Base-by-base conservation (phyloP, 306 rosid species). In the Rosa persica region DNA sequence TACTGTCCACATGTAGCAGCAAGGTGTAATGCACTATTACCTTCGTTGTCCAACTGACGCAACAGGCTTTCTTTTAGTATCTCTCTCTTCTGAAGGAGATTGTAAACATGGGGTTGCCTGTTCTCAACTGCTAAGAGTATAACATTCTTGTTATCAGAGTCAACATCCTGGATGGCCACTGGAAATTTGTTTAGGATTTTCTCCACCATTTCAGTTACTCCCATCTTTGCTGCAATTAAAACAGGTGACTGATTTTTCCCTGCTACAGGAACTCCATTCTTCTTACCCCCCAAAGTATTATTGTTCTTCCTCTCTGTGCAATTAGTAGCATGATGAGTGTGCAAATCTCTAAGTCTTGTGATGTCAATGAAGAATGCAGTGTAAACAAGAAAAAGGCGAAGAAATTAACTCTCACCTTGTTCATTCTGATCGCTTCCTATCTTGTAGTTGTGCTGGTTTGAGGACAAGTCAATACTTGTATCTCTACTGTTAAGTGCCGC, bases 101-200 rank as follows among this genome's bases (percentile, higher is more conserved):
- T 27, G 57, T 83, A 89, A 13, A 91, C 79, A 15, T 83, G 84
- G 22, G 90, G 86, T 27, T 89, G 97, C 57, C 97, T 84, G 64
- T 89, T 85, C 84, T 91, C 96, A 58, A 81, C 88, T 6, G 92
- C 92, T 80, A 91, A 80, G 7, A 87, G 80, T 40, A 84, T 90
- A 40, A 81, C 80, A 77, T 91, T 91, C 85, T 89, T 91, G 65
- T 76, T 74, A 4, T 88, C 78, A 0, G 77, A 73, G 65, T 89
- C 83, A 42, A 54, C 43, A 16, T 89, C 93, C 58, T 88, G 85
- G 51, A 85, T 58, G 0, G 97, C 97, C 58, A 86, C 85, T 0
- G 93, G 93, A 81, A 85, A 88, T 52, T 34, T 4, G 6, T 77
- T 70, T 2, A 89, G 51, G 44, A 91, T 88, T 62, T 64, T 79